These are phyloP conservation scores for Bathelium albidoporum DNA, from an alignment of 495 filamentous ascomycete genomes.

Conservation along the genomic window DNA sequence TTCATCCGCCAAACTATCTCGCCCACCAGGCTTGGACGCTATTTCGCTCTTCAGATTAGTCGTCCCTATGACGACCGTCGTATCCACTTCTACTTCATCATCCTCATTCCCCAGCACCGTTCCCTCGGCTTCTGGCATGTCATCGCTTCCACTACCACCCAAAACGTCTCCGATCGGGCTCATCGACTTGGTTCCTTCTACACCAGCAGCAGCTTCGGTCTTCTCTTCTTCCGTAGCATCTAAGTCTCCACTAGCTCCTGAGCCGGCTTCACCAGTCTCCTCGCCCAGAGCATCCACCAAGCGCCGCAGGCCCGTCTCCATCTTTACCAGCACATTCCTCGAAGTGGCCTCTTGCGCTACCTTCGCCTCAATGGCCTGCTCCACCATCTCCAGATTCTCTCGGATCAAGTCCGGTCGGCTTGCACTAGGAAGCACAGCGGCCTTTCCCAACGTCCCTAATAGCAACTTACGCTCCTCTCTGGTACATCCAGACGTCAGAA, in stretches of 20 bases:
- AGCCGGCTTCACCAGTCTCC: constrained; percentile 16
- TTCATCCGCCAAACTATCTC: constrained; percentile 9
- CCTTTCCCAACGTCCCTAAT: constrained; percentile 66
- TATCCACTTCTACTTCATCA: constrained; percentile 27
- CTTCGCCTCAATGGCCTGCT: constrained; percentile 23
- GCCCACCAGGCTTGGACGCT: not conserved
- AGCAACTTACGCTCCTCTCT: constrained; percentile 80
- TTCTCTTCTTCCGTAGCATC: constrained; percentile 1
- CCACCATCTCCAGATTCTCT: constrained; percentile 23
- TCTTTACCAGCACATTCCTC: constrained; percentile 26
- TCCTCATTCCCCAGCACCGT: constrained; percentile 28
- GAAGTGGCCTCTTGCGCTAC: constrained; percentile 24
- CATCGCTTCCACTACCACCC: constrained; percentile 1
- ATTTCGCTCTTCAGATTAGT: constrained; percentile 8
- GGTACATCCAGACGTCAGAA: constrained; percentile 40
- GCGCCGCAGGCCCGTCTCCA: constrained; percentile 18
- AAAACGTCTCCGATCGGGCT: not conserved
- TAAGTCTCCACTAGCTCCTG: constrained; percentile 16
- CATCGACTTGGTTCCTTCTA: constrained; percentile 11
- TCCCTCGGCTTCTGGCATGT: constrained; percentile 19
- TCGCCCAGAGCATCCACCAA: constrained; percentile 14
- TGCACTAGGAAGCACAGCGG: constrained; percentile 54
- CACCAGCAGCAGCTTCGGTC: not conserved
- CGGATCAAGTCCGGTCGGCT: constrained; percentile 23
- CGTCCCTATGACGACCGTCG: constrained; percentile 9